Percentiles rank a stretch among this genome's conserved stretches.
Evolutionary conservation across 1,139 yeast genomes (phyloP).

Genomic region (Geotrichum restrictum): DNA sequence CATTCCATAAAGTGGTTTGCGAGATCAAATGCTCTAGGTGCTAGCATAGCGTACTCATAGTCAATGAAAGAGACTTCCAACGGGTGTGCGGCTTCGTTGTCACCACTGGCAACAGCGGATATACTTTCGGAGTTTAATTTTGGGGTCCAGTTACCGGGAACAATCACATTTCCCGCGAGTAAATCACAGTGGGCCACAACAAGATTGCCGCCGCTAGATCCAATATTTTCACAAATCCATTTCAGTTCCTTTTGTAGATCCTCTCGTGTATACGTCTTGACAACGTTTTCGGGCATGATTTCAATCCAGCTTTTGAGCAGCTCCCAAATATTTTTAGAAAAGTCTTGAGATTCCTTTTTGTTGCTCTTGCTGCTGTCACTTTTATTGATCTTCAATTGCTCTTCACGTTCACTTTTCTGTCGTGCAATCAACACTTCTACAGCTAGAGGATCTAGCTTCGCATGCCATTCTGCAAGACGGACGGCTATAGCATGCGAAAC

Average conservation of each 20-base stretch:
- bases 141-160: slow-evolving; percentile 45
- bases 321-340: slow-evolving; percentile 51
- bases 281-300: slow-evolving; percentile 47
- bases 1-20: slow-evolving; percentile 86
- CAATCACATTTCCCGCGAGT: slow-evolving; percentile 65
- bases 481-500: slow-evolving; percentile 61
- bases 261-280: slow-evolving; percentile 26
- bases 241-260: slow-evolving; percentile 50
- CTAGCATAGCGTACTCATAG: slow-evolving; percentile 76
- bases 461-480: slow-evolving; percentile 71
- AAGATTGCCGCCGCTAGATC: slow-evolving; percentile 44
- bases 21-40: slow-evolving; percentile 76
- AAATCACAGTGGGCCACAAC: slow-evolving; percentile 72
- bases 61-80: slow-evolving; percentile 59
- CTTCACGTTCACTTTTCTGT: background rate
- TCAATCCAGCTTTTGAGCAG: slow-evolving; percentile 59
- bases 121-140: slow-evolving; percentile 5
- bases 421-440: slow-evolving; percentile 49
- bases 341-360: background rate
- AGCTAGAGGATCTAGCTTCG: slow-evolving; percentile 41
- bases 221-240: slow-evolving; percentile 51
- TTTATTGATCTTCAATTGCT: background rate
- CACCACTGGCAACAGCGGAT: background rate
- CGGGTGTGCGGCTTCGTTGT: background rate
- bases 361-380: slow-evolving; percentile 16